Evolutionary conservation across 345 rosid species (phyloP).

Genomic region (Sapria himalayana): DNA sequence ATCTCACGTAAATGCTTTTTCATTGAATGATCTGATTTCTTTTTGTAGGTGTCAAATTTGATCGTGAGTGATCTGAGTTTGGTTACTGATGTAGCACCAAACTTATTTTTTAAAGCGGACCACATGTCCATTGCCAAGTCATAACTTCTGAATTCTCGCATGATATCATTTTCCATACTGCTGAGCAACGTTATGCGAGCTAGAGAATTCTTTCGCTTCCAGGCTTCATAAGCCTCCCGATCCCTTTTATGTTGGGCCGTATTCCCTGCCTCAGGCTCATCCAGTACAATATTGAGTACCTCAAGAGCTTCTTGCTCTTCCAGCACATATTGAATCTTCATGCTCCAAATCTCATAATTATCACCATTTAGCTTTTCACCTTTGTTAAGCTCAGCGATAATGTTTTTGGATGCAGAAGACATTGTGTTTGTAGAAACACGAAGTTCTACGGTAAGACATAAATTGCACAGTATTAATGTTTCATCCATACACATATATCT

Average conservation of each 20-base stretch:
- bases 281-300: not conserved
- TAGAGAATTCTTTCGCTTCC: not conserved
- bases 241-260: not conserved
- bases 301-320: constrained; percentile 1
- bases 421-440: no score
- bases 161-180: not conserved
- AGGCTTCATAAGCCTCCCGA: not conserved
- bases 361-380: no score
- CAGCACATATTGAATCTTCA: not conserved
- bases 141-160: not conserved
- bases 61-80: not conserved
- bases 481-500: no score
- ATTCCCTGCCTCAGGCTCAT: not conserved
- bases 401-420: no score
- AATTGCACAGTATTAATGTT: no score
- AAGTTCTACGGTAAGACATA: no score
- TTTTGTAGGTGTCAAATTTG: not conserved
- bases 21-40: not conserved
- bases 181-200: not conserved
- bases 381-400: no score
- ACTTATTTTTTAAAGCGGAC: not conserved
- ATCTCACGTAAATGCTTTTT: not conserved
- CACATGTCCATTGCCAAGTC: not conserved
- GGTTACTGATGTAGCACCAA: not conserved
- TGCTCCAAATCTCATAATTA: no score